Evolutionary conservation across 208 protist genomes (phyloP).

Genomic region (Porcisia deanei): DNA sequence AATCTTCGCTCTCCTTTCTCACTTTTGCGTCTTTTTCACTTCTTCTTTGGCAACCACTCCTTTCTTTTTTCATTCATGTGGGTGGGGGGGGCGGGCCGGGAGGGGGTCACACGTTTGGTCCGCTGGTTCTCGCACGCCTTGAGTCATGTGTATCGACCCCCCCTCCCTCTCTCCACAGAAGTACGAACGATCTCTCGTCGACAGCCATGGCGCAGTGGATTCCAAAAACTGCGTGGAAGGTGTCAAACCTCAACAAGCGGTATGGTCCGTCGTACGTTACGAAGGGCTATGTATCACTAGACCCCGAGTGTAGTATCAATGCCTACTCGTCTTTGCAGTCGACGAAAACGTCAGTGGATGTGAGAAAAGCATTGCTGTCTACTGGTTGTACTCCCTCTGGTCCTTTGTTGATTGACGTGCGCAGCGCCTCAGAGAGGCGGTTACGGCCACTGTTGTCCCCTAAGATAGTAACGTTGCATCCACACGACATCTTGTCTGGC

Average conservation of each 20-base stretch:
- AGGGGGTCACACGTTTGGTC: neutral
- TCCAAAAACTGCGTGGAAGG: slow-evolving; percentile 87
- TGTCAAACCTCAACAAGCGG: slow-evolving; percentile 85
- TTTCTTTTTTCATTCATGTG: neutral
- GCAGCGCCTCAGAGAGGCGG: slow-evolving; percentile 42
- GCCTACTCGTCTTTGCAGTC: slow-evolving; percentile 33
- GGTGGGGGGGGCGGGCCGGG: too few species aligned
- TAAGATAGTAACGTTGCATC: slow-evolving; percentile 59
- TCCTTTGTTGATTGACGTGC: slow-evolving; percentile 70
- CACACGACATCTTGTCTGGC: slow-evolving; percentile 80
- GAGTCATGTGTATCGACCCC: neutral
- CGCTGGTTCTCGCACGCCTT: neutral
- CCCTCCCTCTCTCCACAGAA: neutral
- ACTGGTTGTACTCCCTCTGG: slow-evolving; percentile 5
- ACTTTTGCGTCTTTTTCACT: neutral
- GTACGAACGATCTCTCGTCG: neutral
- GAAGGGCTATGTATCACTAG: slow-evolving; percentile 29
- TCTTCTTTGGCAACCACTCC: neutral
- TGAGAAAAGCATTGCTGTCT: slow-evolving; percentile 9
- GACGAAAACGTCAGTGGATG: neutral
- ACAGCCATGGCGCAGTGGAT: slow-evolving; percentile 84
- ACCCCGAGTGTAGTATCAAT: slow-evolving; percentile 28
- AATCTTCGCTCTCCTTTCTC: slow-evolving; percentile 2
- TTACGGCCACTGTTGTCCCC: slow-evolving; percentile 23
- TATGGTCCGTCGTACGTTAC: slow-evolving; percentile 72